Evolutionary conservation across 2,329 filamentous ascomycete species (phyloP).

Genomic region (Colletotrichum camelliae): DNA sequence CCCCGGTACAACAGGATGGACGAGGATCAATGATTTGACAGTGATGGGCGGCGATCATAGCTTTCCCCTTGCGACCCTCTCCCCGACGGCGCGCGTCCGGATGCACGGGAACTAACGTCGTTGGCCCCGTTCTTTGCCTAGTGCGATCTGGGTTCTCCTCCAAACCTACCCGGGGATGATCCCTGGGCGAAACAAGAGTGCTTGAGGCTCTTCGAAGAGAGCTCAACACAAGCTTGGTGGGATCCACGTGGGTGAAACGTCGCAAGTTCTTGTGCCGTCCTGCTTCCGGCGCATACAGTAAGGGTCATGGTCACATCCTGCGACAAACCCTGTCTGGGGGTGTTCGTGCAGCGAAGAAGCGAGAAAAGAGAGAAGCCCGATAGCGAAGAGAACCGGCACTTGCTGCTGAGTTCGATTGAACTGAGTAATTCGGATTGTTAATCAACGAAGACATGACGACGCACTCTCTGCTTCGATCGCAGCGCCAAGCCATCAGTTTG

Average conservation of each 20-base stretch:
- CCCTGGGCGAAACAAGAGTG: conserved; percentile 4
- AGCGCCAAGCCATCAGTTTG: conserved; percentile 19
- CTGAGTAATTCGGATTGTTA: not conserved
- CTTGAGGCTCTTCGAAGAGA: not conserved
- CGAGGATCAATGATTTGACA: not conserved
- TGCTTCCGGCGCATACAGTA: conserved; percentile 11
- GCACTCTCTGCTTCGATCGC: not conserved
- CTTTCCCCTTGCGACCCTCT: not conserved
- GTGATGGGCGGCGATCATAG: conserved; percentile 12
- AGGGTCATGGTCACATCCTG: conserved; percentile 2
- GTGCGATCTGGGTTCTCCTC: not conserved
- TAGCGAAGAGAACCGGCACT: not conserved
- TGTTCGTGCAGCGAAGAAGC: not conserved
- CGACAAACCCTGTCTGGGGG: conserved; percentile 14
- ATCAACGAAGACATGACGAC: not conserved
- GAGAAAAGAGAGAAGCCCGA: not conserved
- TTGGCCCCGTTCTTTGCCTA: not conserved
- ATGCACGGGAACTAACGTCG: not conserved
- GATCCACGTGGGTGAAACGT: conserved; percentile 18
- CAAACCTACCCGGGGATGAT: not conserved
- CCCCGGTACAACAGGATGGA: not conserved
- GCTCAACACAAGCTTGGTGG: not conserved
- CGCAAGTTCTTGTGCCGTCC: conserved; percentile 18
- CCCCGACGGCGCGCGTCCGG: not conserved
- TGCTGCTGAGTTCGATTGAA: not conserved